A percentile compares a stretch with the other conserved stretches of the same genome.
Evolutionary conservation across 257 asterid species (phyloP).

Genomic region (Echium plantagineum): DNA sequence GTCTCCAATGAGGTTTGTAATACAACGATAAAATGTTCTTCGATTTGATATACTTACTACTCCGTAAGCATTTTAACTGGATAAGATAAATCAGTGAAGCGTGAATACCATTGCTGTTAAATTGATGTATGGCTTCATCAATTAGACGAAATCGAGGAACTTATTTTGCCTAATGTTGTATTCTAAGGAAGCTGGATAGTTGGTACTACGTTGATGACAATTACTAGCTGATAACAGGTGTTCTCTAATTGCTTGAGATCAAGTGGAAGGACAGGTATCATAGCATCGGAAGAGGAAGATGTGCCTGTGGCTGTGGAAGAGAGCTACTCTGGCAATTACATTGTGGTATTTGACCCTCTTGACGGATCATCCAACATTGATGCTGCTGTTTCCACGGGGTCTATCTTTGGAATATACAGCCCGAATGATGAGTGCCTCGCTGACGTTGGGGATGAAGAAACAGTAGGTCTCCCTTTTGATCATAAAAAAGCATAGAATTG

Average conservation of each 20-base stretch:
- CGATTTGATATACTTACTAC: background rate
- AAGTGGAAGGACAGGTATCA: conserved; percentile 94
- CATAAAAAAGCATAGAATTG: too few species aligned
- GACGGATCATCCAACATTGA: conserved; percentile 96
- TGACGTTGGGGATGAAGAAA: conserved; percentile 44
- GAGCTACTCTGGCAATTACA: conserved; percentile 91
- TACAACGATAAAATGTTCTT: background rate
- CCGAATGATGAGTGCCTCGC: conserved; percentile 83
- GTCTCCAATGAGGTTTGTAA: conserved; percentile 53
- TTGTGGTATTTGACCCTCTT: conserved; percentile 90
- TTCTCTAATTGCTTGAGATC: conserved; percentile 81
- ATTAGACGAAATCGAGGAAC: background rate
- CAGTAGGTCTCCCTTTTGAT: conserved; percentile 24
- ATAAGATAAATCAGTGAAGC: too few species aligned
- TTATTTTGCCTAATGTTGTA: too few species aligned
- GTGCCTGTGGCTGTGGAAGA: conserved; percentile 98
- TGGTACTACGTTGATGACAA: background rate
- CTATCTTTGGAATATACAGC: conserved; percentile 84
- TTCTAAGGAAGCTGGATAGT: background rate
- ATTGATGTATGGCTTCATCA: too few species aligned
- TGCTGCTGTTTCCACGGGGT: conserved; percentile 91
- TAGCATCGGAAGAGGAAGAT: conserved; percentile 98
- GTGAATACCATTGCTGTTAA: too few species aligned
- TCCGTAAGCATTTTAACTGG: too few species aligned
- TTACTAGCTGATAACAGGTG: conserved; percentile 33